Conservation (phyloP, 305 asterid genomes). For the Ajuga reptans region DNA sequence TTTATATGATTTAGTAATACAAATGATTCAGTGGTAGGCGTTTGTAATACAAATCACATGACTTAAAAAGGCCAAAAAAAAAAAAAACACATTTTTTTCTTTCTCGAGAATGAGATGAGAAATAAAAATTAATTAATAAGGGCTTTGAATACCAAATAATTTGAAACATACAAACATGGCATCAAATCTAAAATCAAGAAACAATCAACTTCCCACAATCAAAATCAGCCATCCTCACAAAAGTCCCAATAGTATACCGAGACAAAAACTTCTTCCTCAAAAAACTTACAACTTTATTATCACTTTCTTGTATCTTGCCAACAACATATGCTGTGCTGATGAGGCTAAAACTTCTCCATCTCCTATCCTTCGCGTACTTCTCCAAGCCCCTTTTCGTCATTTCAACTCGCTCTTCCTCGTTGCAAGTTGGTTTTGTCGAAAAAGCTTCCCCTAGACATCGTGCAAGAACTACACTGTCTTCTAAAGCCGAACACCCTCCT, state of each 20-base stretch:
- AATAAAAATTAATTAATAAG: too few species aligned
- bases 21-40: too few species aligned
- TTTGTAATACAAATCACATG: too few species aligned
- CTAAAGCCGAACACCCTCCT: constrained; percentile 54
- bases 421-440: not conserved
- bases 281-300: constrained; percentile 29
- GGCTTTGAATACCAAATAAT: too few species aligned
- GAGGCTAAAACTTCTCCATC: constrained; percentile 54
- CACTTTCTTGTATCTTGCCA: constrained; percentile 43
- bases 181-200: not conserved
- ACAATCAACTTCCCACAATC: constrained; percentile 39
- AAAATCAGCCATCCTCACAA: constrained; percentile 35
- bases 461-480: constrained; percentile 49
- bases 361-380: constrained; percentile 40
- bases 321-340: constrained; percentile 36
- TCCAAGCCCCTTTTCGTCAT: constrained; percentile 34
- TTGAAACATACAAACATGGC: too few species aligned
- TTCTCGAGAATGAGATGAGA: too few species aligned
- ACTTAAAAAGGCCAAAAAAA: too few species aligned
- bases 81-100: too few species aligned
- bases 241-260: constrained; percentile 16
- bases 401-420: constrained; percentile 12
- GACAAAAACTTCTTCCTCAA: constrained; percentile 38
- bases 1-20: too few species aligned
- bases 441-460: constrained; percentile 39